A percentile compares a stretch with the other conserved stretches of the same genome.
Evolutionary conservation across 1,139 yeast genomes (phyloP).

Genomic region (Magnusiomyces magnusii): DNA sequence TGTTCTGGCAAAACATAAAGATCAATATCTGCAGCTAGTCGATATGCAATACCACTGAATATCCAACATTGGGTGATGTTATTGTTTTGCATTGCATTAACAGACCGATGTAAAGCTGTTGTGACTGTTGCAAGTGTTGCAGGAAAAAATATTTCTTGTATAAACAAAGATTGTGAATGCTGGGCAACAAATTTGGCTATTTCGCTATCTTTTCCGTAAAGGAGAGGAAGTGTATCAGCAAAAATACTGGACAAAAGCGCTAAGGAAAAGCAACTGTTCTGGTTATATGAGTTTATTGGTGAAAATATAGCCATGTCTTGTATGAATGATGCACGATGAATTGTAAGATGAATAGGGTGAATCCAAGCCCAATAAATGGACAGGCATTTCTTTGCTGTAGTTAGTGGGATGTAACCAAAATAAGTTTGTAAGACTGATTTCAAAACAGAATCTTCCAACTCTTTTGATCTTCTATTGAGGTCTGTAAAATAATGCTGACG

Average conservation of each 20-base stretch:
- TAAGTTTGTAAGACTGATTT: conserved; percentile 7
- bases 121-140: conserved; percentile 11
- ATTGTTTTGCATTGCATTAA: conserved; percentile 9
- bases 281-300: conserved; percentile 5
- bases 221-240: conserved; percentile 9
- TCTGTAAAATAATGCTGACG: background rate
- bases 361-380: conserved; percentile 16
- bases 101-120: conserved; percentile 9
- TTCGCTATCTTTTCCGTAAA: conserved; percentile 11
- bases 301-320: conserved; percentile 13
- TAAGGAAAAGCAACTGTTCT: conserved; percentile 12
- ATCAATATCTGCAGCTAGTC: conserved; percentile 15
- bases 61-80: conserved; percentile 10
- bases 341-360: conserved; percentile 12
- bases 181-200: conserved; percentile 11
- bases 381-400: conserved; percentile 12
- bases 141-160: conserved; percentile 12
- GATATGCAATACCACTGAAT: conserved; percentile 13
- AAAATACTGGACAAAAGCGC: conserved; percentile 13
- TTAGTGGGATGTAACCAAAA: conserved; percentile 12
- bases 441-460: conserved; percentile 7
- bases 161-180: conserved; percentile 13
- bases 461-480: background rate
- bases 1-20: conserved; percentile 7
- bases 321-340: conserved; percentile 14